Conservation (phyloP, 78 protist genomes). For the Pigoraptor vietnamica region DNA sequence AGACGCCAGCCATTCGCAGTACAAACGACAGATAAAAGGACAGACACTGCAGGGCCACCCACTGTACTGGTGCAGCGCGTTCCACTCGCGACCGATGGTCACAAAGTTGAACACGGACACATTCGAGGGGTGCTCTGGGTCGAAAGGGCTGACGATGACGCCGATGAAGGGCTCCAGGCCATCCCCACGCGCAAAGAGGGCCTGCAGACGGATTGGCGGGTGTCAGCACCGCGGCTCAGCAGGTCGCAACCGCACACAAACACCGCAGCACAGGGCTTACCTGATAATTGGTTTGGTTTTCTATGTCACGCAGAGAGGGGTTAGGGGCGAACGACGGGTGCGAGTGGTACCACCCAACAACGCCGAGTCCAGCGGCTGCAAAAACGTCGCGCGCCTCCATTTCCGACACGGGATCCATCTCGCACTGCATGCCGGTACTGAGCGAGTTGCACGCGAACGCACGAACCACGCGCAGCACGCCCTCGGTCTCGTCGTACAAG, state of each 20-base stretch:
- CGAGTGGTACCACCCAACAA: slow-evolving; percentile 80
- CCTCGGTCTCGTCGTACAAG: slow-evolving; percentile 14
- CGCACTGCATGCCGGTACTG: background rate
- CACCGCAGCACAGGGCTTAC: background rate
- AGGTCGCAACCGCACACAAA: background rate
- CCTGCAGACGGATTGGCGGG: background rate
- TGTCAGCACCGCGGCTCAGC: background rate
- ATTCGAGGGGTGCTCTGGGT: background rate
- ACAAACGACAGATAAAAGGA: no score
- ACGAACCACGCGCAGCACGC: background rate
- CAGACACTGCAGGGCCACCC: no score
- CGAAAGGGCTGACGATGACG: background rate
- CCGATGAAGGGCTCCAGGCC: background rate
- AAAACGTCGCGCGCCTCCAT: slow-evolving; percentile 30
- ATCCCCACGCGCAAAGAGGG: background rate
- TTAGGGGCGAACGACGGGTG: slow-evolving; percentile 66
- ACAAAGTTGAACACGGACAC: no score
- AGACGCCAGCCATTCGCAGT: no score
- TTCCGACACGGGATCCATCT: slow-evolving; percentile 55
- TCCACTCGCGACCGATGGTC: no score
- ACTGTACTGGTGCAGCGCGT: no score
- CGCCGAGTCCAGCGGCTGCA: background rate
- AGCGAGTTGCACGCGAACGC: background rate
- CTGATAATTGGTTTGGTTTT: slow-evolving; percentile 39
- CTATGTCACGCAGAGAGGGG: slow-evolving; percentile 66